Conservation (phyloP, 768 basidiomycete species). For the Termitomyces sp. region DNA sequence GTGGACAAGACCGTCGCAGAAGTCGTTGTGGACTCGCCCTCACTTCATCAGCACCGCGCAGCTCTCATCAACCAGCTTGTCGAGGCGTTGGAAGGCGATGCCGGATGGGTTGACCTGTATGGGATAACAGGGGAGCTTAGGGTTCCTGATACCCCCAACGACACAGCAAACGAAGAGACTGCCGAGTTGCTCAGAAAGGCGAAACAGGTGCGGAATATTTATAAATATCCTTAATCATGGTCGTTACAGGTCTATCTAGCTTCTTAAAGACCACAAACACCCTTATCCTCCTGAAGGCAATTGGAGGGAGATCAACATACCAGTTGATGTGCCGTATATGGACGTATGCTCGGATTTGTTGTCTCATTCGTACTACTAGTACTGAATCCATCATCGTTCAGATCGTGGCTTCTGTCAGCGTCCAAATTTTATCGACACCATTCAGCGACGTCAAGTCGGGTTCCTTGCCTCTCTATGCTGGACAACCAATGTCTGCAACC, state of each 20-base stretch:
- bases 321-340: constrained; percentile 82
- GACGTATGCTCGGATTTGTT: constrained; percentile 46
- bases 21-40: constrained; percentile 33
- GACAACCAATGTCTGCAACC: constrained; percentile 75
- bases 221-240: not conserved
- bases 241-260: constrained; percentile 22
- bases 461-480: constrained; percentile 64
- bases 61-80: constrained; percentile 46
- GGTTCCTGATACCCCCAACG: constrained; percentile 42
- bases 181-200: constrained; percentile 26
- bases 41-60: constrained; percentile 34
- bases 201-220: constrained; percentile 25
- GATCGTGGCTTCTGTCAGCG: constrained; percentile 63
- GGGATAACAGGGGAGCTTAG: constrained; percentile 66
- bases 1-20: constrained; percentile 48
- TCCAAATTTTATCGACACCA: constrained; percentile 45
- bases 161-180: constrained; percentile 24
- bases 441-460: constrained; percentile 30
- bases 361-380: not conserved
- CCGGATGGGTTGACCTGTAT: constrained; percentile 68
- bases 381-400: constrained; percentile 22
- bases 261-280: constrained; percentile 40
- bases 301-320: constrained; percentile 79
- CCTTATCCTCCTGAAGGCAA: constrained; percentile 34
- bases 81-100: constrained; percentile 57